phyloP scores from a whole-genome alignment of 2,329 filamentous ascomycete species.

The Pseudogymnoascus sp. region DNA sequence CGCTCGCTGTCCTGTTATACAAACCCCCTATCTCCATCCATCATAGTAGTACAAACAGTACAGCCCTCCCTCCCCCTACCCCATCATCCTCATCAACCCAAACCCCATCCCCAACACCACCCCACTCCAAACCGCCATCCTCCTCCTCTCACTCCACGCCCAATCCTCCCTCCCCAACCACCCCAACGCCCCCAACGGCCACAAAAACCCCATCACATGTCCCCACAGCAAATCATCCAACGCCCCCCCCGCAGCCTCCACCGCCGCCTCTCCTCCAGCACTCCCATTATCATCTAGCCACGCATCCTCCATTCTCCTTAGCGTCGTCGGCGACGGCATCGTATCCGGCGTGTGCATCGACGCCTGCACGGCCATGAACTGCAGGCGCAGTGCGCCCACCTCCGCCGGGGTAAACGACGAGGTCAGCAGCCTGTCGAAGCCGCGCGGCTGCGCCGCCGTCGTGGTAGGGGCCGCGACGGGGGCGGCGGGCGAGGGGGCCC shows the following conservation, averaged over 20 bases:
- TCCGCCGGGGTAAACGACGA: constrained; percentile 78
- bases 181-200: constrained; percentile 76
- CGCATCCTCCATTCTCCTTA: constrained; percentile 74
- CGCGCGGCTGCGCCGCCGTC: constrained; percentile 51
- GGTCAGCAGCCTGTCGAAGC: constrained; percentile 78
- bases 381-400: constrained; percentile 73
- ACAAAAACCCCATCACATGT: constrained; percentile 88
- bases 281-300: constrained; percentile 71
- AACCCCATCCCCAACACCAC: constrained; percentile 72
- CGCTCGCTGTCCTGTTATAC: not conserved
- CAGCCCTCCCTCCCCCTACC: not conserved
- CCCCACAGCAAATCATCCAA: constrained; percentile 84
- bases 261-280: constrained; percentile 32
- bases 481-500: constrained; percentile 11
- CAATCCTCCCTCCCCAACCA: constrained; percentile 84
- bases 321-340: constrained; percentile 69
- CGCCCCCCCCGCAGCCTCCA: constrained; percentile 33
- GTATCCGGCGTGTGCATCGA: constrained; percentile 79
- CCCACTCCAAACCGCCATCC: constrained; percentile 79
- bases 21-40: not conserved
- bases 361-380: constrained; percentile 80
- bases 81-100: constrained; percentile 48
- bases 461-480: constrained; percentile 23
- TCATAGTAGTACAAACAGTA: not conserved
- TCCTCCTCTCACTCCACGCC: constrained; percentile 75